phyloP scores from a whole-genome alignment of 768 basidiomycete genomes.

The Tricholoma flavovirens region DNA sequence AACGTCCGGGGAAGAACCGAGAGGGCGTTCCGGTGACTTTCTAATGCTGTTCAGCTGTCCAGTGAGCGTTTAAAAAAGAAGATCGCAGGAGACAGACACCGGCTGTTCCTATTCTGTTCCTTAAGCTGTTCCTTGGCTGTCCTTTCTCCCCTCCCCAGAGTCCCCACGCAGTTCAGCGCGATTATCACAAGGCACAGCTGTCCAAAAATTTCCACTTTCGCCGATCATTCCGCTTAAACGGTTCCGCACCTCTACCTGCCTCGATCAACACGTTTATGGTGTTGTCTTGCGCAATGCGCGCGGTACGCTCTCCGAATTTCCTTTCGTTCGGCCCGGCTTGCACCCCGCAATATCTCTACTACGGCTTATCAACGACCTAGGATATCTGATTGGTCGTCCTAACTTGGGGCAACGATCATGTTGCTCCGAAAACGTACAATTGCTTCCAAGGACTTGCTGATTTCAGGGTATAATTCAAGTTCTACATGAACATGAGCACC shows the following conservation, averaged over 20 bases:
- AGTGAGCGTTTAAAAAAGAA: background rate
- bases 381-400: background rate
- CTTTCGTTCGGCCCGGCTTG: background rate
- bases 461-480: too few species aligned
- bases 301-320: background rate
- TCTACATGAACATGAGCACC: background rate
- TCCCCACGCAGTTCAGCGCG: background rate
- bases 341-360: too few species aligned
- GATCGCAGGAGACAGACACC: background rate
- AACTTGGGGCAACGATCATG: background rate
- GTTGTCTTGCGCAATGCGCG: background rate
- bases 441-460: too few species aligned
- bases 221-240: slow-evolving; percentile 1
- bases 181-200: background rate
- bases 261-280: background rate
- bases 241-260: background rate
- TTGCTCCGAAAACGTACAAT: too few species aligned
- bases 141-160: background rate
- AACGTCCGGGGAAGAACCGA: slow-evolving; percentile 13
- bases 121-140: background rate
- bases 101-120: background rate
- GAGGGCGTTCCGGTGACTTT: background rate
- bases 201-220: background rate
- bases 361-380: too few species aligned
- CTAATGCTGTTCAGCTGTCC: background rate